Evolutionary conservation across 352 stramenopile genomes (phyloP).

Genomic region (Pythium insidiosum): DNA sequence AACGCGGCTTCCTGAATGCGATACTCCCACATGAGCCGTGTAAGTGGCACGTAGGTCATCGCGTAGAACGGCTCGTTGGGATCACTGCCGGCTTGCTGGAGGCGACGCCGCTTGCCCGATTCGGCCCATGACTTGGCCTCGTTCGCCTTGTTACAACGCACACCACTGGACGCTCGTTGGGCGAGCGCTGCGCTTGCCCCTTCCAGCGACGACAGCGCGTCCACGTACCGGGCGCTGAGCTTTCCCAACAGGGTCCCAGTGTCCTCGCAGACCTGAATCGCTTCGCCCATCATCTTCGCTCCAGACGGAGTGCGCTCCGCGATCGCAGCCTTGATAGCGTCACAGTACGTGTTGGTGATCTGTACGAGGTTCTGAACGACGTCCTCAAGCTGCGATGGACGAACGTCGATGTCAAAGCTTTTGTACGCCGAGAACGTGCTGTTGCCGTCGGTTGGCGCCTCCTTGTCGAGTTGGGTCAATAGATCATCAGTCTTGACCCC

Average conservation of each 20-base stretch:
- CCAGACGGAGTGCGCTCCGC: not conserved
- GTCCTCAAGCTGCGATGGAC: too few relatives aligned
- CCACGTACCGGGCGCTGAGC: not conserved
- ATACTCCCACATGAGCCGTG: conserved; percentile 5
- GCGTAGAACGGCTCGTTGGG: conserved; percentile 5
- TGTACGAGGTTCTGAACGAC: too few relatives aligned
- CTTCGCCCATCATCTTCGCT: not conserved
- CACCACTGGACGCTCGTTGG: not conserved
- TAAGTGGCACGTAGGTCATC: conserved; percentile 4
- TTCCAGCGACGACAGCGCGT: not conserved
- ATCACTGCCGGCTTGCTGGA: not conserved
- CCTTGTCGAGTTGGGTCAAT: too few relatives aligned
- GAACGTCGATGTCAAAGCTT: too few relatives aligned
- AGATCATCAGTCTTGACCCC: not conserved
- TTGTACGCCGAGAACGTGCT: too few relatives aligned
- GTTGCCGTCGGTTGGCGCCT: too few relatives aligned
- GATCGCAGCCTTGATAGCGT: too few relatives aligned
- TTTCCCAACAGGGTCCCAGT: not conserved
- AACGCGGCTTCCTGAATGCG: conserved; percentile 5
- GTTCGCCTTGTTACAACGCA: not conserved
- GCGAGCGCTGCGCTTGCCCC: not conserved
- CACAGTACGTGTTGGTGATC: too few relatives aligned
- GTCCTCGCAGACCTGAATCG: not conserved
- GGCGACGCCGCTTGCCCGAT: not conserved
- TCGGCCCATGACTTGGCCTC: not conserved